Evolutionary conservation across 129 eudicot genomes (phyloP).

Genomic region (Flaveria bidentis): DNA sequence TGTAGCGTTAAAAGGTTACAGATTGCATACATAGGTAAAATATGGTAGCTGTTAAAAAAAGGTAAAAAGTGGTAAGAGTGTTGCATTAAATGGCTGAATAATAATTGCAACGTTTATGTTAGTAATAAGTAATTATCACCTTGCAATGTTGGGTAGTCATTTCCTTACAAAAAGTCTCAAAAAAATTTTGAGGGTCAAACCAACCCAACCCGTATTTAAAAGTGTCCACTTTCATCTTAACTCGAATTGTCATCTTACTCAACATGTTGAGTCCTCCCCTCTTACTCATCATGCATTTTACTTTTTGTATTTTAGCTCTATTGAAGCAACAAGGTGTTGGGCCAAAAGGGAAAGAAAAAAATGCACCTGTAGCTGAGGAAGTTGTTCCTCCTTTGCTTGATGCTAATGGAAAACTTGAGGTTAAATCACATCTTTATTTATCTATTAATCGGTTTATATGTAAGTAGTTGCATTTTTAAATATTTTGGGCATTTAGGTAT

Average conservation of each 20-base stretch:
- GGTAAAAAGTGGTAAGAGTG: not conserved
- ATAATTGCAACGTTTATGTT: no score
- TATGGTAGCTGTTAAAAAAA: no score
- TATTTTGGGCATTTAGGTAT: slow-evolving; percentile 54
- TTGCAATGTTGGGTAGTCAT: not conserved
- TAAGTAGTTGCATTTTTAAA: not conserved
- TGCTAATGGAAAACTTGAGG: slow-evolving; percentile 89
- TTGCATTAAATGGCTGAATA: not conserved
- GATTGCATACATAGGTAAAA: not conserved
- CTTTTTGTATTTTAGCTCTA: slow-evolving; percentile 52
- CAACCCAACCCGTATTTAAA: no score
- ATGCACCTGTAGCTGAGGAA: slow-evolving; percentile 74
- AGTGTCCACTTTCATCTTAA: no score
- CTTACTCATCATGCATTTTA: not conserved
- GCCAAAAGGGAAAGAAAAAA: slow-evolving; percentile 64
- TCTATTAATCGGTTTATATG: not conserved
- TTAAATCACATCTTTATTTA: slow-evolving; percentile 23
- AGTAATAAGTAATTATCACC: not conserved
- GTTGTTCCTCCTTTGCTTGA: slow-evolving; percentile 94
- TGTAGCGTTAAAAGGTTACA: not conserved
- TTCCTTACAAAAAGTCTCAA: not conserved
- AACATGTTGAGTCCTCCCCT: no score
- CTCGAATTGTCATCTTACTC: not conserved
- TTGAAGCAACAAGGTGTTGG: slow-evolving; percentile 96
- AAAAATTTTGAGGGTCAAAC: not conserved